Percentiles rank a stretch among this genome's conserved stretches.
Conservation (phyloP, 2,329 filamentous ascomycete species). For the Didymella arachidicola region DNA sequence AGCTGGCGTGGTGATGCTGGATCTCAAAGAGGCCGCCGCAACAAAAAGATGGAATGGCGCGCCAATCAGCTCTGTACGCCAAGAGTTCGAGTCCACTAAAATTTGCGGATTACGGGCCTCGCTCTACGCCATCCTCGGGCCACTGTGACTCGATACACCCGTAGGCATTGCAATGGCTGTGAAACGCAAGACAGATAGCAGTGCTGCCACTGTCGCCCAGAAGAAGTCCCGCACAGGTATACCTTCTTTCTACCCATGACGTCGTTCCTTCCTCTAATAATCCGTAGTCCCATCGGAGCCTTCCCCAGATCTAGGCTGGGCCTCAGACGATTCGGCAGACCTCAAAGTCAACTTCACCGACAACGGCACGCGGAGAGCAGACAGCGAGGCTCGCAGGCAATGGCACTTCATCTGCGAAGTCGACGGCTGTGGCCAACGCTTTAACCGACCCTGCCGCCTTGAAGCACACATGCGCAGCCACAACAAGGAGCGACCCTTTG, state of each 20-base stretch:
- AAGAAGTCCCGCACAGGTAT: conserved; percentile 44
- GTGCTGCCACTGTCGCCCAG: conserved; percentile 6
- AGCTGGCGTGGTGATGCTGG: conserved; percentile 6
- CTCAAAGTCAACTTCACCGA: conserved; percentile 40
- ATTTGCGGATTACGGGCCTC: conserved; percentile 3
- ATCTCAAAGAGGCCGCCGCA: conserved; percentile 26
- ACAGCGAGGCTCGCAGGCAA: conserved; percentile 60
- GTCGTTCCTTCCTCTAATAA: conserved; percentile 7
- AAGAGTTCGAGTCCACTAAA: conserved; percentile 32
- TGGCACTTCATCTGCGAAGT: conserved; percentile 82
- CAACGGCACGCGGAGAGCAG: conserved; percentile 37
- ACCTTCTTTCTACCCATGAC: conserved; percentile 8
- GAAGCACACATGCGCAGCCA: conserved; percentile 81
- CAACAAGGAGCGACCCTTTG: conserved; percentile 81
- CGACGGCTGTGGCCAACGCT: conserved; percentile 78
- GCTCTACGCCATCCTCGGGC: conserved; percentile 10
- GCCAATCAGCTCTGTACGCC: conserved; percentile 25
- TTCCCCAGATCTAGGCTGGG: conserved; percentile 26
- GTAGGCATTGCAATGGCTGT: conserved; percentile 30
- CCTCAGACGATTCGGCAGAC: conserved; percentile 38
- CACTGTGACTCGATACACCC: conserved; percentile 3
- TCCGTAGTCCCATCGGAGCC: conserved; percentile 8
- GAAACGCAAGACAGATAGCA: conserved; percentile 39
- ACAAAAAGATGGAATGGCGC: conserved; percentile 30
- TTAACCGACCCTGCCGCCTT: conserved; percentile 84